A percentile compares a stretch with the other conserved stretches of the same genome.
These are phyloP conservation scores for Discostella stelligera DNA, from an alignment of 352 stramenopile genomes.

Conservation along the genomic window DNA sequence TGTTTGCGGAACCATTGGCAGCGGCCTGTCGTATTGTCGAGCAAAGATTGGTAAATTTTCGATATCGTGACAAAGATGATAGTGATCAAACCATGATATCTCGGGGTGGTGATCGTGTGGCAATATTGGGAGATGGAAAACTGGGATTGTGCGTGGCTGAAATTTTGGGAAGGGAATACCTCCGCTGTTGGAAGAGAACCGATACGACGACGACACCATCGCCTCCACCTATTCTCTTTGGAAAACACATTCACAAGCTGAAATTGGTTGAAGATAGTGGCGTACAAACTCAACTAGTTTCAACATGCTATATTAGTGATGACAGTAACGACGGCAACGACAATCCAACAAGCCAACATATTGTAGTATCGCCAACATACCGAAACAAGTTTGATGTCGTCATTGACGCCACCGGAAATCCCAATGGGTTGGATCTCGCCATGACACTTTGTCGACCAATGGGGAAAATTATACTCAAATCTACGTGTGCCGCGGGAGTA, in stretches of 20 bases:
- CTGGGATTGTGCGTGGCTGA: conserved; percentile 87
- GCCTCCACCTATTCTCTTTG: conserved; percentile 64
- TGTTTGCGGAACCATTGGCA: conserved; percentile 87
- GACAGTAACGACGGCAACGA: background rate
- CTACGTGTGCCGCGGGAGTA: conserved; percentile 65
- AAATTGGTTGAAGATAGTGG: conserved; percentile 63
- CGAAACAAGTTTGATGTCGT: conserved; percentile 68
- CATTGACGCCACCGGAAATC: conserved; percentile 73
- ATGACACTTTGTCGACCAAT: conserved; percentile 66
- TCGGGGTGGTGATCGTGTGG: conserved; percentile 72
- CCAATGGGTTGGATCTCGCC: conserved; percentile 57
- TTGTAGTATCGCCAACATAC: conserved; percentile 38
- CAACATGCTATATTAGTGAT: conserved; percentile 42
- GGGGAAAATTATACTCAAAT: conserved; percentile 73
- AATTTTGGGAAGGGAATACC: conserved; percentile 71
- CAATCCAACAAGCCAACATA: conserved; percentile 11
- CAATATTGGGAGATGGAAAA: conserved; percentile 88
- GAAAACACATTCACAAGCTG: conserved; percentile 71
- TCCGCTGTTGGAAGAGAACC: background rate
- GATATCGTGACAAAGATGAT: conserved; percentile 7
- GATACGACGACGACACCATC: background rate
- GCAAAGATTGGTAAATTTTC: conserved; percentile 79
- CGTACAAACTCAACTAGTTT: conserved; percentile 45
- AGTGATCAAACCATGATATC: background rate
- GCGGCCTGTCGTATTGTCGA: conserved; percentile 87